phyloP scores from a whole-genome alignment of 306 rosid genomes.

The Quercus engelmannii region DNA sequence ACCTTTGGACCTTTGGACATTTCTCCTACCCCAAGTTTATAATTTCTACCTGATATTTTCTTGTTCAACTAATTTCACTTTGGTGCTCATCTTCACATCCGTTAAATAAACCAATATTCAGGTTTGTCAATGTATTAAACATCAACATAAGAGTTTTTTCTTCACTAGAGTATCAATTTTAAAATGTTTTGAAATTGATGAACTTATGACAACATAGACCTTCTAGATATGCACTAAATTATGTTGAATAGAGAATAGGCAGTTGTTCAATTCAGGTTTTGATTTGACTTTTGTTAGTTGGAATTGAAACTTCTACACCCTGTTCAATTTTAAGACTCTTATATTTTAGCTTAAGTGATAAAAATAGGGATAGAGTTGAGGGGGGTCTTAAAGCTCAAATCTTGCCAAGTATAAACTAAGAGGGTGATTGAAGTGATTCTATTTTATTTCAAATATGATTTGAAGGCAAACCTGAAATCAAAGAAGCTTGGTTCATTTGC shows the following conservation, averaged over 20 bases:
- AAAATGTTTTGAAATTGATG: not conserved
- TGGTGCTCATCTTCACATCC: not conserved
- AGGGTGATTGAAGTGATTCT: not conserved
- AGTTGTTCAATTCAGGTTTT: not conserved
- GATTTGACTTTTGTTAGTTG: not conserved
- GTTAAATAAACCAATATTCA: not conserved
- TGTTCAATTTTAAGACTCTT: not conserved
- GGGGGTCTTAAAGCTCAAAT: not conserved
- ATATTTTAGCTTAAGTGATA: too few species aligned
- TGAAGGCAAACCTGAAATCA: not conserved
- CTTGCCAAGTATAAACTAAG: not conserved
- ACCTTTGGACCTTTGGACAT: not conserved
- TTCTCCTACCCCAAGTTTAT: not conserved
- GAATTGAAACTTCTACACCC: not conserved
- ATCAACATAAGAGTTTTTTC: not conserved
- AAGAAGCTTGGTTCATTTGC: not conserved
- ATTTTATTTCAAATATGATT: not conserved
- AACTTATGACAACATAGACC: not conserved
- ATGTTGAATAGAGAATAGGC: not conserved
- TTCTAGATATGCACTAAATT: not conserved
- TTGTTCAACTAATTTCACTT: not conserved
- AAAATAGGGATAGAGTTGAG: not conserved
- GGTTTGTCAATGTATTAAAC: not conserved
- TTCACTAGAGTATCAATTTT: not conserved
- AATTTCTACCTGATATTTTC: not conserved